These are phyloP conservation scores for Tulasnella sp. DNA, from an alignment of 768 basidiomycete genomes.

Conservation along the genomic window DNA sequence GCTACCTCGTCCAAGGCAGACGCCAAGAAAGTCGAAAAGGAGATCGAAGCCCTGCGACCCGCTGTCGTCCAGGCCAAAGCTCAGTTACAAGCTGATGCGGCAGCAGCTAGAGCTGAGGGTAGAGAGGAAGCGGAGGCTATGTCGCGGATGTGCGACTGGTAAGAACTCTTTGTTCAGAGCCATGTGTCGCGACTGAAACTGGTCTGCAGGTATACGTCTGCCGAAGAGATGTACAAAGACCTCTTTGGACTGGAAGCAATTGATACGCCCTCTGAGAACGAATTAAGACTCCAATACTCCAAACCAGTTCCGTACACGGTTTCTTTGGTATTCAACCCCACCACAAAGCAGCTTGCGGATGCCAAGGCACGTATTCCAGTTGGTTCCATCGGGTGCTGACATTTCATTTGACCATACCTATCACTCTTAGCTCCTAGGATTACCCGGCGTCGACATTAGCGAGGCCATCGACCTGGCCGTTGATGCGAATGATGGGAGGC, in stretches of 20 bases:
- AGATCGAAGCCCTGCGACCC: constrained; percentile 20
- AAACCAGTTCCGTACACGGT: constrained; percentile 13
- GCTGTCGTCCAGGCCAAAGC: constrained; percentile 19
- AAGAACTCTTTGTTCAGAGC: background rate
- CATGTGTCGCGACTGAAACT: background rate
- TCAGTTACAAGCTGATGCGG: constrained; percentile 14
- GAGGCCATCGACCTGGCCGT: constrained; percentile 15
- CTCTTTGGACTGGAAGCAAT: constrained; percentile 10
- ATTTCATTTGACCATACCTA: background rate
- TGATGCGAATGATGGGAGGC: constrained; percentile 6
- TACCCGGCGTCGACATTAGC: constrained; percentile 4
- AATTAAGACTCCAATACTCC: constrained; percentile 12
- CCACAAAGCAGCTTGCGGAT: constrained; percentile 21
- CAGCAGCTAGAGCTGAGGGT: background rate
- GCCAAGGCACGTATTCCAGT: constrained; percentile 20
- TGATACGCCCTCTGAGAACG: constrained; percentile 26
- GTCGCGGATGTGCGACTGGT: constrained; percentile 27
- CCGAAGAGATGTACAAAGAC: constrained; percentile 27
- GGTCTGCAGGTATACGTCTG: constrained; percentile 11
- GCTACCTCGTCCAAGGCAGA: background rate
- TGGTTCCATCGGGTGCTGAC: background rate
- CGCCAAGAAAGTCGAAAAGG: background rate
- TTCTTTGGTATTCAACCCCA: constrained; percentile 24
- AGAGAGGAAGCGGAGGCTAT: constrained; percentile 18
- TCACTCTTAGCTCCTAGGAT: constrained; percentile 14